These are phyloP conservation scores for Withania somnifera DNA, from an alignment of 305 asterid species.

Conservation along the genomic window DNA sequence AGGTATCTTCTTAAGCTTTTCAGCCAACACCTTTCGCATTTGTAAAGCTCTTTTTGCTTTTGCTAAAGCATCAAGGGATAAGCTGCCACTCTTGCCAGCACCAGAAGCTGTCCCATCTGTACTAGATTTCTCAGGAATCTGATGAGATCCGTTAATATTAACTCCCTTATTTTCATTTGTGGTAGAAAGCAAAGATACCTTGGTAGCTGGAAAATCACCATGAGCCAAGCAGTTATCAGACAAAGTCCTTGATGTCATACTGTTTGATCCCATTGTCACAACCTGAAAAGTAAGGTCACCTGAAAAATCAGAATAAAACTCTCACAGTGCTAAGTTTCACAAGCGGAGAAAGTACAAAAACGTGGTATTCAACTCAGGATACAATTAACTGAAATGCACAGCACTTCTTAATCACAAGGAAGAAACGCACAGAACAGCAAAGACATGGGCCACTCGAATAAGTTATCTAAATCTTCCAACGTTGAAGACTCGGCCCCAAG, in stretches of 20 bases:
- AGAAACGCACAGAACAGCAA: neutral
- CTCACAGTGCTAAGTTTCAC: neutral
- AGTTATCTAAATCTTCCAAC: neutral
- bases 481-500: neutral
- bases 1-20: slow-evolving; percentile 67
- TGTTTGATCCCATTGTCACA: slow-evolving; percentile 34
- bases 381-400: neutral
- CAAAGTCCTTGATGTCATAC: slow-evolving; percentile 28
- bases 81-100: slow-evolving; percentile 66
- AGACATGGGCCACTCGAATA: neutral
- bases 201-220: slow-evolving; percentile 51
- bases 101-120: slow-evolving; percentile 88
- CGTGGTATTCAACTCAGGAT: neutral
- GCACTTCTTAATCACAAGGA: neutral
- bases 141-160: slow-evolving; percentile 96
- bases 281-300: slow-evolving; percentile 36
- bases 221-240: slow-evolving; percentile 29
- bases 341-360: neutral
- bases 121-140: slow-evolving; percentile 99
- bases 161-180: slow-evolving; percentile 98
- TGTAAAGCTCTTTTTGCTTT: slow-evolving; percentile 78
- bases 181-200: slow-evolving; percentile 84
- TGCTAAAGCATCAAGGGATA: slow-evolving; percentile 76
- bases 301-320: slow-evolving; percentile 1
- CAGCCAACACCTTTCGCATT: slow-evolving; percentile 68